These are phyloP conservation scores for Ambrosiella beaveri DNA, from an alignment of 2,329 filamentous ascomycete genomes.

Conservation along the genomic window DNA sequence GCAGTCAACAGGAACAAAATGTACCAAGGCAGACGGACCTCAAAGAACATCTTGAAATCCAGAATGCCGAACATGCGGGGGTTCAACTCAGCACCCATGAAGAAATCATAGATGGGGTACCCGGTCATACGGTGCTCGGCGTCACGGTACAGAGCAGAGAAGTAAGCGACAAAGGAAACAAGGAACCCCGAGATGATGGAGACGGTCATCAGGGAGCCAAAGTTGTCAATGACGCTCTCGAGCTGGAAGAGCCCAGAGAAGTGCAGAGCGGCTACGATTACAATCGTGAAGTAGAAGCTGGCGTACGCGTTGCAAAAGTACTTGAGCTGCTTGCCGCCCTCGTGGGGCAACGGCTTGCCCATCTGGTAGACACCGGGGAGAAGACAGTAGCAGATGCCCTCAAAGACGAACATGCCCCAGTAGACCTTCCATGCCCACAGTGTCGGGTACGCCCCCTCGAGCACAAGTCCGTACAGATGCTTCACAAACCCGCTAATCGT, in stretches of 20 bases:
- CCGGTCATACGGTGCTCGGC: conserved; percentile 87
- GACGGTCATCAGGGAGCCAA: conserved; percentile 81
- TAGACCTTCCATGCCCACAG: conserved; percentile 79
- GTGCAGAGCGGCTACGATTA: conserved; percentile 54
- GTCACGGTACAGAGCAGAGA: conserved; percentile 65
- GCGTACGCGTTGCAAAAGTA: conserved; percentile 90
- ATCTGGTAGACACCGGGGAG: conserved; percentile 77
- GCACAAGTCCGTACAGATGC: conserved; percentile 56
- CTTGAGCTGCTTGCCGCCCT: conserved; percentile 65
- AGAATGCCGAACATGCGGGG: conserved; percentile 72
- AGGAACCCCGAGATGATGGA: conserved; percentile 81
- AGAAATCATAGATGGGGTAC: conserved; percentile 73
- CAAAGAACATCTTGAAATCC: conserved; percentile 95
- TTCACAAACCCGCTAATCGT: conserved; percentile 51
- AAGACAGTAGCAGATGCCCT: conserved; percentile 65
- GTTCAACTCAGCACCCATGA: conserved; percentile 84
- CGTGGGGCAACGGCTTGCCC: conserved; percentile 73
- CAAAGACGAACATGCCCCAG: conserved; percentile 80
- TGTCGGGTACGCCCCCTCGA: conserved; percentile 70
- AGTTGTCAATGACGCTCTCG: conserved; percentile 87
- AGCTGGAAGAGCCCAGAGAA: conserved; percentile 71
- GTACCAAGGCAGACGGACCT: conserved; percentile 84
- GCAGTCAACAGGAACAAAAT: conserved; percentile 66
- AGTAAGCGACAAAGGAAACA: conserved; percentile 68
- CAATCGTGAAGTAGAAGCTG: conserved; percentile 77